These are phyloP conservation scores for Huntiella moniliformis DNA, from an alignment of 2,329 filamentous ascomycete species.

Conservation along the genomic window DNA sequence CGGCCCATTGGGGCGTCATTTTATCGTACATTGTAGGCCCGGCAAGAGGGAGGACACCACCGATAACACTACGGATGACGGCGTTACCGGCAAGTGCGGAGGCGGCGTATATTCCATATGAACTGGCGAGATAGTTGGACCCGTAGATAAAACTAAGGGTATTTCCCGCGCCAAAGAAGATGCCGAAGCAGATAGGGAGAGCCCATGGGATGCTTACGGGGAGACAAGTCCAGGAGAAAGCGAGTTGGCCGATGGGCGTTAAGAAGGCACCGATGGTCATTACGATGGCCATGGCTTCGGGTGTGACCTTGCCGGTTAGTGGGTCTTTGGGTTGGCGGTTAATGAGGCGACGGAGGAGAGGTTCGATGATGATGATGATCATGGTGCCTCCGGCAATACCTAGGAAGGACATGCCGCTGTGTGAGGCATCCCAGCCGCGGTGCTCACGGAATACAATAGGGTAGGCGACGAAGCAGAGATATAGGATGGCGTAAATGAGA, in stretches of 20 bases:
- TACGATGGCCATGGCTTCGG: constrained; percentile 65
- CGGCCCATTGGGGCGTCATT: constrained; percentile 60
- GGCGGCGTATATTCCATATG: constrained; percentile 67
- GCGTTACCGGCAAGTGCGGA: constrained; percentile 65
- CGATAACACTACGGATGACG: constrained; percentile 51
- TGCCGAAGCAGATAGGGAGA: constrained; percentile 56
- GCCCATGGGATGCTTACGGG: constrained; percentile 65
- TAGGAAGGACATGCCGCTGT: constrained; percentile 59
- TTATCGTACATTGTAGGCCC: constrained; percentile 51
- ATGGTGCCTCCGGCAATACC: constrained; percentile 48
- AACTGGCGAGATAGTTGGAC: constrained; percentile 59
- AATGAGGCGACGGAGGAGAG: constrained; percentile 58
- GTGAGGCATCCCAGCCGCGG: constrained; percentile 58
- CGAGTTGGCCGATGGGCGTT: constrained; percentile 60
- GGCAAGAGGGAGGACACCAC: constrained; percentile 61
- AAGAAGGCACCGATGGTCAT: constrained; percentile 61
- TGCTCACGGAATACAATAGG: constrained; percentile 60
- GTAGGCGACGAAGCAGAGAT: constrained; percentile 80
- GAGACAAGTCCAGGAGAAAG: constrained; percentile 76
- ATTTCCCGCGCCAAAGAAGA: constrained; percentile 65
- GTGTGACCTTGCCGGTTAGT: constrained; percentile 50
- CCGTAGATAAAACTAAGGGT: constrained; percentile 66
- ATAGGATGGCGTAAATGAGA: constrained; percentile 69
- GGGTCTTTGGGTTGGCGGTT: constrained; percentile 58
- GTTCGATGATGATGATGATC: constrained; percentile 43